These are phyloP conservation scores for Saraca asoca DNA, from an alignment of 331 rosid genomes.

Conservation along the genomic window DNA sequence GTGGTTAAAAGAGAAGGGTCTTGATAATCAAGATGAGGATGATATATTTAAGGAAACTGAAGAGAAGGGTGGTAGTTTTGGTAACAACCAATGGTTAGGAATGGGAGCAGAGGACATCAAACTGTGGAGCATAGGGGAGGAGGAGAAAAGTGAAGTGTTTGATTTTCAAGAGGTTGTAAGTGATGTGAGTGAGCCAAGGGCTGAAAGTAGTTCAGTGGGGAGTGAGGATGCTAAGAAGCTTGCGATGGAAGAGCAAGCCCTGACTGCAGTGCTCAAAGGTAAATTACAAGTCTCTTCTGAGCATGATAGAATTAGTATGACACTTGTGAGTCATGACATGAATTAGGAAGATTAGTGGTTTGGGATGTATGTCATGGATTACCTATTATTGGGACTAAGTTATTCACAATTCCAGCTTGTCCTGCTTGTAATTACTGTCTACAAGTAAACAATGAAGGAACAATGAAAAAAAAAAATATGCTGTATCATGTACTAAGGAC, in stretches of 20 bases:
- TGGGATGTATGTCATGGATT: too few species aligned
- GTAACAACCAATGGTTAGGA: conserved; percentile 25
- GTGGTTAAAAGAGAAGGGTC: conserved; percentile 48
- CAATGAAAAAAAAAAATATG: too few species aligned
- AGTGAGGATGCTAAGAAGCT: conserved; percentile 45
- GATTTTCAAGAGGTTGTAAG: conserved; percentile 37
- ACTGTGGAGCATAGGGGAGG: conserved; percentile 67
- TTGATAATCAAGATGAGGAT: conserved; percentile 41
- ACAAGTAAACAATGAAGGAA: too few species aligned
- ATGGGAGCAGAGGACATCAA: conserved; percentile 36
- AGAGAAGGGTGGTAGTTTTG: conserved; percentile 30
- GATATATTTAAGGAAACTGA: conserved; percentile 40
- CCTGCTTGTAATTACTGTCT: too few species aligned
- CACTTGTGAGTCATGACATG: too few species aligned
- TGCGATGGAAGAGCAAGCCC: conserved; percentile 63
- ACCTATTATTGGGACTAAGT: too few species aligned
- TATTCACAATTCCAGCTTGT: too few species aligned
- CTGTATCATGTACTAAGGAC: too few species aligned
- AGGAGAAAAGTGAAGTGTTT: conserved; percentile 53
- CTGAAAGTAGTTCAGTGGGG: conserved; percentile 22
- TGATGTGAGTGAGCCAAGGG: conserved; percentile 27
- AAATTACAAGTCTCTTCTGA: neutral
- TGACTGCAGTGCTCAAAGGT: conserved; percentile 68
- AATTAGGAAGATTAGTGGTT: too few species aligned
- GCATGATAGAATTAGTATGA: neutral